phyloP scores from a whole-genome alignment of 441 rosid species.

The Populus trichocarpa region DNA sequence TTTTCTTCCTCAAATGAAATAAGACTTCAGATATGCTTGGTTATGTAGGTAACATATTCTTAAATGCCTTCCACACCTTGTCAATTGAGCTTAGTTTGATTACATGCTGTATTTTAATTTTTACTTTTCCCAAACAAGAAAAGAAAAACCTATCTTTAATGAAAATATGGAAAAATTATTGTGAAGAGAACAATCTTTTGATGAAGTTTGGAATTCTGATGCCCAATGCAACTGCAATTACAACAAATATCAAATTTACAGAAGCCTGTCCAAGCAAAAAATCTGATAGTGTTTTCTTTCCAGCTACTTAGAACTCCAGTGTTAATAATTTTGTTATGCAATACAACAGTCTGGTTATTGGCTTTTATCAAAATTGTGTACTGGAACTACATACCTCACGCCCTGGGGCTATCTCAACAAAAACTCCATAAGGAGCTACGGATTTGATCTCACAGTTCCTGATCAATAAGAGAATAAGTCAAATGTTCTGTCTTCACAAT shows the following conservation, averaged over 20 bases:
- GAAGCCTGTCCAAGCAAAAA: neutral
- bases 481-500: neutral
- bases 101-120: too few species aligned
- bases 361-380: neutral
- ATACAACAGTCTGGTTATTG: neutral
- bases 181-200: neutral
- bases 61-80: neutral
- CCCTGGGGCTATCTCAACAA: constrained; percentile 97
- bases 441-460: constrained; percentile 97
- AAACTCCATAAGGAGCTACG: constrained; percentile 84
- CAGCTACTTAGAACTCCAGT: neutral
- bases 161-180: neutral
- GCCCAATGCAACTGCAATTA: neutral
- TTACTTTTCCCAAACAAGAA: neutral
- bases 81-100: neutral
- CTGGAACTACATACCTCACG: constrained; percentile 56
- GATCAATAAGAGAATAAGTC: constrained; percentile 20
- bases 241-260: neutral
- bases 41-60: neutral
- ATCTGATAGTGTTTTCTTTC: neutral
- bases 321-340: neutral
- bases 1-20: neutral
- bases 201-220: neutral
- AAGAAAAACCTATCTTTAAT: neutral
- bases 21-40: neutral